Percentiles rank a stretch among this genome's conserved stretches.
phyloP scores from a whole-genome alignment of 495 filamentous ascomycete genomes.

The Xylaria flabelliformis region DNA sequence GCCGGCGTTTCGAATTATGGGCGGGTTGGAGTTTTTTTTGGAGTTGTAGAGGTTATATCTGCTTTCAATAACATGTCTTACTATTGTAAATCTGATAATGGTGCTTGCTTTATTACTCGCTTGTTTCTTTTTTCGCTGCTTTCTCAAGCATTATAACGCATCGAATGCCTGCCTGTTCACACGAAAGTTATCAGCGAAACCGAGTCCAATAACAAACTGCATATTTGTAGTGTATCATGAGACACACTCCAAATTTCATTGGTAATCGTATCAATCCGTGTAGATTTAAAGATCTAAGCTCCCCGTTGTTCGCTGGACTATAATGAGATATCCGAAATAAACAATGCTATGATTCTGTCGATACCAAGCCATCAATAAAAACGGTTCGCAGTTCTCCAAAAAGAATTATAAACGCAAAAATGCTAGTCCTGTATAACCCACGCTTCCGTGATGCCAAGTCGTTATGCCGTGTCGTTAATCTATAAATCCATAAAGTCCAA shows the following conservation, averaged over 20 bases:
- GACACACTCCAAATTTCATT: not conserved
- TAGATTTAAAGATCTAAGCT: not conserved
- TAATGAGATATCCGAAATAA: not conserved
- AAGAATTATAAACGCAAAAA: not conserved
- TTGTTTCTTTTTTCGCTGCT: not conserved
- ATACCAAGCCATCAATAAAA: not conserved
- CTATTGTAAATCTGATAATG: not conserved
- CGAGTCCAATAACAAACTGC: not conserved
- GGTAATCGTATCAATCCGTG: not conserved
- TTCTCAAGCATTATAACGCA: not conserved
- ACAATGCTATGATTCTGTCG: not conserved
- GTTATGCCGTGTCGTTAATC: slow-evolving; percentile 9
- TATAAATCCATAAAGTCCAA: not conserved
- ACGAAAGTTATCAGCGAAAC: not conserved
- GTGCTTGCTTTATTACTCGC: not conserved
- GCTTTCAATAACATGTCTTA: not conserved
- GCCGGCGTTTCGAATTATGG: slow-evolving; percentile 17
- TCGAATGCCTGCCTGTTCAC: not conserved
- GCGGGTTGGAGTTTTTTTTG: not conserved
- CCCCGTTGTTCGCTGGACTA: not conserved
- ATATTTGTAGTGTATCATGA: not conserved
- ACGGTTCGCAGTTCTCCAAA: not conserved
- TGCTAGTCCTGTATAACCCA: slow-evolving; percentile 5
- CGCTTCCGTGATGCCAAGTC: not conserved
- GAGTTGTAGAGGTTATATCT: not conserved